phyloP scores from a whole-genome alignment of 2,329 filamentous ascomycete genomes.

The Juglanconis juglandina region DNA sequence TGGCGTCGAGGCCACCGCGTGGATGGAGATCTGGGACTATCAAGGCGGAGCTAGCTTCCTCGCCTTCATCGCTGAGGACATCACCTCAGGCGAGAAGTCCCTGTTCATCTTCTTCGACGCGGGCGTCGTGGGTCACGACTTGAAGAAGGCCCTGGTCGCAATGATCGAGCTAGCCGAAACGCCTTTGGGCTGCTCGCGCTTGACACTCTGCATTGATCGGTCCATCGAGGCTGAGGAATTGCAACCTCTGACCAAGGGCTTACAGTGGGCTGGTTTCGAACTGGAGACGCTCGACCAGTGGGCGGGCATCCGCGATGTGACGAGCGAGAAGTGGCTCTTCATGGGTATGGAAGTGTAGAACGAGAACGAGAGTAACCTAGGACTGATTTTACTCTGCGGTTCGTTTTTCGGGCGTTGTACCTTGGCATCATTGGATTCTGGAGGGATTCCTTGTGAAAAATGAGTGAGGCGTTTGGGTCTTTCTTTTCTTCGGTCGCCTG shows the following conservation, averaged over 20 bases:
- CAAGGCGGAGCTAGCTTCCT: constrained; percentile 78
- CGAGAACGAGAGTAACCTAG: background rate
- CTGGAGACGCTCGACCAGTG: constrained; percentile 77
- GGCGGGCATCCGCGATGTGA: constrained; percentile 59
- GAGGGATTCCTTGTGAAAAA: background rate
- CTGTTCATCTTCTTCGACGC: constrained; percentile 86
- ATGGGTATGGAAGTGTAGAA: constrained; percentile 79
- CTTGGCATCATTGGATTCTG: background rate
- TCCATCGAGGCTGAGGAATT: constrained; percentile 58
- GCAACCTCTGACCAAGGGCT: constrained; percentile 70
- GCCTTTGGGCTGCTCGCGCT: constrained; percentile 70
- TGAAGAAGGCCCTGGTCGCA: constrained; percentile 90
- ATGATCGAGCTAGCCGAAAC: constrained; percentile 82
- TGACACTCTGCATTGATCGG: constrained; percentile 80
- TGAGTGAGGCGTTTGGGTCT: background rate
- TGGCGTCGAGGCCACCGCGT: constrained; percentile 49
- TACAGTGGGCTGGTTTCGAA: constrained; percentile 92
- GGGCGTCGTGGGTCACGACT: constrained; percentile 66
- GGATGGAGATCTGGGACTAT: constrained; percentile 84
- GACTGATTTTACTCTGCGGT: background rate
- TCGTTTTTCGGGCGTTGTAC: background rate
- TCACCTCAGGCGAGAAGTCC: constrained; percentile 52
- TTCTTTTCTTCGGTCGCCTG: background rate
- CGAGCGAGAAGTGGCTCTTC: constrained; percentile 79
- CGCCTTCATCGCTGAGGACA: constrained; percentile 72